phyloP scores from a whole-genome alignment of 2,329 filamentous ascomycete species.

The Scedosporium apiospermum region DNA sequence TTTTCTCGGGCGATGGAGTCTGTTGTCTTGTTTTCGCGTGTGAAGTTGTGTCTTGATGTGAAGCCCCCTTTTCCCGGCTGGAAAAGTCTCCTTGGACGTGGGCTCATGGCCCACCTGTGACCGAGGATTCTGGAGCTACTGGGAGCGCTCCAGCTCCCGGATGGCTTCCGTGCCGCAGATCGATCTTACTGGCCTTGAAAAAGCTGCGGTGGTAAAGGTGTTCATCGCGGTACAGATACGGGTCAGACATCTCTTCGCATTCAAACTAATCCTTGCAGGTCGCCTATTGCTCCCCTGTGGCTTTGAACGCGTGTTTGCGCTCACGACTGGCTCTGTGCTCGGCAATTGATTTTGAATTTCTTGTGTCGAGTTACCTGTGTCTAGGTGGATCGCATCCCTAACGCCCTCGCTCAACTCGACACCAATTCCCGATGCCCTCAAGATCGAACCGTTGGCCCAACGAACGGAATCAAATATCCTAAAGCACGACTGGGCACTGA shows the following conservation, averaged over 20 bases:
- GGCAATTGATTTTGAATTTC: conserved; percentile 69
- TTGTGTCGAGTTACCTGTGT: conserved; percentile 48
- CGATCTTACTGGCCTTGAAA: conserved; percentile 42
- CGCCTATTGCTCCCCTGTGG: background rate
- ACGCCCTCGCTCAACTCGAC: conserved; percentile 58
- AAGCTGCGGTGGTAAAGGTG: conserved; percentile 48
- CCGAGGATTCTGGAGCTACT: conserved; percentile 47
- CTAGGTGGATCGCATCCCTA: conserved; percentile 57
- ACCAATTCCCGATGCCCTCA: conserved; percentile 68
- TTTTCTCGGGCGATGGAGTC: background rate
- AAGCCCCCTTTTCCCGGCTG: conserved; percentile 30
- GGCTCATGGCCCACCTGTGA: conserved; percentile 25
- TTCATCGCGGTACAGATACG: conserved; percentile 57
- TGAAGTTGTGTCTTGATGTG: background rate
- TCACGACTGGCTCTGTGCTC: conserved; percentile 60
- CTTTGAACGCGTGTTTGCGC: conserved; percentile 50
- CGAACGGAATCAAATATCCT: conserved; percentile 78
- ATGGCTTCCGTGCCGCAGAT: conserved; percentile 53
- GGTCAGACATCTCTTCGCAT: conserved; percentile 41
- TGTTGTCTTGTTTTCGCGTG: background rate
- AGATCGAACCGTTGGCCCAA: conserved; percentile 83
- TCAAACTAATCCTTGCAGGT: background rate
- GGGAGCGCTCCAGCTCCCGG: conserved; percentile 41
- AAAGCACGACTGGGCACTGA: conserved; percentile 85
- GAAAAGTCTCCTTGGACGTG: conserved; percentile 45